Base-by-base conservation (phyloP, 495 filamentous ascomycete genomes). In the Aspergillus bertholletiae region DNA sequence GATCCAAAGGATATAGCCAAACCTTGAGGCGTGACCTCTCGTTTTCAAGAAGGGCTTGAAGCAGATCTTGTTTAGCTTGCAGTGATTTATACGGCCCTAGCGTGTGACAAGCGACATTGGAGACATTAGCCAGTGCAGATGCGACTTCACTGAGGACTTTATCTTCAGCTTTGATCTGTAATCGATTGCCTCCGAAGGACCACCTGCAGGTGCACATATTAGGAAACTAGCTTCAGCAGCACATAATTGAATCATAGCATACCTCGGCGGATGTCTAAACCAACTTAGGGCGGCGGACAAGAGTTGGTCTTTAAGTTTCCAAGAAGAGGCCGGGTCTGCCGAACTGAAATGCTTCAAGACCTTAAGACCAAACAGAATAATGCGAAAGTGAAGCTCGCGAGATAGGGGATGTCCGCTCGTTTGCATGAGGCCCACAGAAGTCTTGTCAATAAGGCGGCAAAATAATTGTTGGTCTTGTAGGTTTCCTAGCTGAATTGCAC, bases 111-210 rank as follows among this genome's bases (percentile, higher is more conserved):
- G 80, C 88, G 35, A 90, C 82, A 37, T 71, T 61, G 2, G 78
- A 68, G 21, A 87, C 75, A 46, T 58, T 71, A 3, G 72, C 79
- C 53, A 99, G 66, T 24, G 84, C 80, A 43, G 72, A 70, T 24
- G 83, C 72, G 34, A 97, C 84, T 70, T 97, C 93, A 9, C 77
- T 77, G 7, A 99, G 81, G 28, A 97, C 70, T 57, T 84, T 86
- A 28, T 88, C 84, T 69, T 99, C 95, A 0, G 95, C 90, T 70
- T 94, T 97, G 26, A 97, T 79, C 64, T 97, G 94, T 7, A 97
- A 74, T 44, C 88, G 79, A 65, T 97, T 97, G 54, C 93, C 92
- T 39, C 95, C 95, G 67, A 95, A 97, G 3, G 92, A 95, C 94
- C 94, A 99, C 57, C 81, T 75, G 46, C 4, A 39, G 34, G 46